Base-by-base conservation (phyloP, 2,329 filamentous ascomycete genomes). In the Fusarium sp. region DNA sequence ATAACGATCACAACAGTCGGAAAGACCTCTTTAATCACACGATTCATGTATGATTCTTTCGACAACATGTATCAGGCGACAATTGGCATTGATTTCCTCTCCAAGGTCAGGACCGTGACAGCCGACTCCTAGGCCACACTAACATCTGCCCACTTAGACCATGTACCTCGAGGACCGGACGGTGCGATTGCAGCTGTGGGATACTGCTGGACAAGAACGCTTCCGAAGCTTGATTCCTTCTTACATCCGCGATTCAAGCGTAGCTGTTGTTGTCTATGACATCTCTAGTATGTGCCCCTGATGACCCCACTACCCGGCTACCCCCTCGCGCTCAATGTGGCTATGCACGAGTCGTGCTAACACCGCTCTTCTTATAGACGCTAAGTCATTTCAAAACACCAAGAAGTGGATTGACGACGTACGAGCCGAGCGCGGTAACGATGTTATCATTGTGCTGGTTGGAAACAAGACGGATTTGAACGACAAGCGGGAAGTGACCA, bases 21-120 rank as follows among this genome's bases (percentile, higher is more conserved):
- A 81, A 99, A 99, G 87, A 99, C 96, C 37, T 99, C 96, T 70
- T 86, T 99, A 78, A 99, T 99, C 82, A 99, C 96, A 75, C 92
- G 96, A 74, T 99, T 99, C 88, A 99, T 99, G 96, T 99, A 99
- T 88, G 96, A 99, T 84, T 98, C 96, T 52, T 99, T 99, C 87
- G 96, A 99, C 87, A 98, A 97, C 85, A 98, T 95, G 88, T 99
- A 99, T 86, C 96, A 99, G 85, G 96, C 96, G 64, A 99, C 96
- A 42, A 98, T 99, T 80, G 96, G 96, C 80, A 99, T 99, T 86
- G 96, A 99, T 85, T 99, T 99, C 82, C 90, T 99, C 76, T 98
- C 95, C 80, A 99, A 99, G 92, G 94, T 93, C 87, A 82, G 73
- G 42, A 70, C 57, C 39, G 55, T 54, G 49, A 49, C 54, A 37